Percentiles rank a stretch among this genome's conserved stretches.
Conservation (phyloP, 495 filamentous ascomycete species). For the Cercophora samala region DNA sequence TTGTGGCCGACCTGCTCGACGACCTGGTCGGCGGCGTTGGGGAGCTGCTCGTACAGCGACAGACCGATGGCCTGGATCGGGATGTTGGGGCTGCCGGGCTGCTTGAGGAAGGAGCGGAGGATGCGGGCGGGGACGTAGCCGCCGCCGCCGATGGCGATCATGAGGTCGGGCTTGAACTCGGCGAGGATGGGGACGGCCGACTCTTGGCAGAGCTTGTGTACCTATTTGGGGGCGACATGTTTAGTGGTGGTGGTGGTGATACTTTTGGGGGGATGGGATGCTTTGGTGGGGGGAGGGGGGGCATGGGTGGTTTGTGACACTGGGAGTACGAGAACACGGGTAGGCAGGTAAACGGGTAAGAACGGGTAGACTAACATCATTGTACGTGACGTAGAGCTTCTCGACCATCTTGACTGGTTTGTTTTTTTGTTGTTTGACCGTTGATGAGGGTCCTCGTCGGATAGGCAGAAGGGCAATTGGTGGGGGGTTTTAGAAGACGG, state of each 20-base stretch:
- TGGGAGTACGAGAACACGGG: neutral
- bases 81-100: slow-evolving; percentile 83
- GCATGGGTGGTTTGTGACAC: neutral
- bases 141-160: slow-evolving; percentile 97
- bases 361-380: slow-evolving; percentile 61
- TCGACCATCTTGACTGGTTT: slow-evolving; percentile 62
- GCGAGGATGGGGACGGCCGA: slow-evolving; percentile 76
- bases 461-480: slow-evolving; percentile 5
- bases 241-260: neutral
- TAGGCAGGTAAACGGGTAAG: neutral
- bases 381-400: slow-evolving; percentile 93
- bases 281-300: neutral
- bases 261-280: neutral
- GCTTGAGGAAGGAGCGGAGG: slow-evolving; percentile 95
- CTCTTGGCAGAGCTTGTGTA: slow-evolving; percentile 93
- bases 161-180: slow-evolving; percentile 85
- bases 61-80: slow-evolving; percentile 99
- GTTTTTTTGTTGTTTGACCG: slow-evolving; percentile 11
- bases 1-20: slow-evolving; percentile 79
- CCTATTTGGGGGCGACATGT: slow-evolving; percentile 49
- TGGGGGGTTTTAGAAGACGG: neutral
- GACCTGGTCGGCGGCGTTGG: slow-evolving; percentile 49
- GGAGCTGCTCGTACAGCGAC: slow-evolving; percentile 88
- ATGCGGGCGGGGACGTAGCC: slow-evolving; percentile 97
- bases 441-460: neutral